Conservation (phyloP, 352 stramenopile genomes). For the Phytophthora pseudosyringae region DNA sequence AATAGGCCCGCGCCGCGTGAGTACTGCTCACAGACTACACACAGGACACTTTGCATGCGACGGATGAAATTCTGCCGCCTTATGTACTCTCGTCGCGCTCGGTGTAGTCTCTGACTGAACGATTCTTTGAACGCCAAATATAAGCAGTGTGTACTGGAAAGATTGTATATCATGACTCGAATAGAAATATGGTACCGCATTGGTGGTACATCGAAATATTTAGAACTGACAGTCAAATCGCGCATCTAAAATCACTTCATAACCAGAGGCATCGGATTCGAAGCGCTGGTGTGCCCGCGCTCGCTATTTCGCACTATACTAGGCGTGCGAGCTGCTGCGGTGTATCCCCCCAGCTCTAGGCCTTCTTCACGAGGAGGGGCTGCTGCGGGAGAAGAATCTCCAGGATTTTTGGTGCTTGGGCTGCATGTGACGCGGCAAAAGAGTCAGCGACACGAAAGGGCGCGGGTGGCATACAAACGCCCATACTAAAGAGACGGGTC, state of each 20-base stretch:
- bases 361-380: background rate
- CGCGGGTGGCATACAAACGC: slow-evolving; percentile 14
- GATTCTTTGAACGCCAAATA: too few species aligned
- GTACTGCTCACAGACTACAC: too few species aligned
- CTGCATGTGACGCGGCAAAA: slow-evolving; percentile 32
- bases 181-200: background rate
- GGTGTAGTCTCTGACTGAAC: too few species aligned
- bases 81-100: too few species aligned
- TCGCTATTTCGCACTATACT: background rate
- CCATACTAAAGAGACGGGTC: slow-evolving; percentile 26
- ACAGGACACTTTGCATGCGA: too few species aligned
- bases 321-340: too few species aligned
- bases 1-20: too few species aligned
- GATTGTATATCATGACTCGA: too few species aligned
- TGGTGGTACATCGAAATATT: background rate
- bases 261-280: background rate
- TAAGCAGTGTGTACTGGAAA: too few species aligned
- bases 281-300: background rate
- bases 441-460: slow-evolving; percentile 22
- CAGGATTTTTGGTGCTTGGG: slow-evolving; percentile 26
- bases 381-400: background rate
- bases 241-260: slow-evolving; percentile 3
- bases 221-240: background rate
- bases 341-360: too few species aligned
- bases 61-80: too few species aligned